Conservation (phyloP, 768 basidiomycete genomes). For the Agaricus bisporus region DNA sequence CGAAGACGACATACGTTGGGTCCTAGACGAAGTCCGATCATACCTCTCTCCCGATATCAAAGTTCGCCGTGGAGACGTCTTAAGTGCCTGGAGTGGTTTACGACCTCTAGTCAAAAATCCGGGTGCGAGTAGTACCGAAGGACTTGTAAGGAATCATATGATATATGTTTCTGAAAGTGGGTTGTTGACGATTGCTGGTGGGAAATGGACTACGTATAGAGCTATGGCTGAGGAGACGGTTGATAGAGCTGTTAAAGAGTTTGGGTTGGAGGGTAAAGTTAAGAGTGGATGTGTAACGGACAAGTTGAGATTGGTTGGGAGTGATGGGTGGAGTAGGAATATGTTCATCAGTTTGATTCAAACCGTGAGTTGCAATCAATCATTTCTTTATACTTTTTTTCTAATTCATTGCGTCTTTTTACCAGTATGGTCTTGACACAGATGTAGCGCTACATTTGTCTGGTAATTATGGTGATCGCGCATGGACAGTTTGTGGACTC, state of each 20-base stretch:
- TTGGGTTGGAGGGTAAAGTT: slow-evolving; percentile 51
- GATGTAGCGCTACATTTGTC: slow-evolving; percentile 92
- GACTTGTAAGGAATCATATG: slow-evolving; percentile 90
- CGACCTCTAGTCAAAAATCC: slow-evolving; percentile 88
- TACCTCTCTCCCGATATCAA: slow-evolving; percentile 92
- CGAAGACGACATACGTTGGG: slow-evolving; percentile 96
- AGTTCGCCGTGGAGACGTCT: slow-evolving; percentile 89
- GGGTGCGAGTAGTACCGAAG: slow-evolving; percentile 61
- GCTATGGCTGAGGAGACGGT: slow-evolving; percentile 96
- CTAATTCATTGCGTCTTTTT: neutral
- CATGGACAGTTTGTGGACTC: slow-evolving; percentile 88
- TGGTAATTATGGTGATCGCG: slow-evolving; percentile 93
- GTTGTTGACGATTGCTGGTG: slow-evolving; percentile 90
- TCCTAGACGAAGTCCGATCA: slow-evolving; percentile 85
- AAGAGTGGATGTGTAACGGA: slow-evolving; percentile 73
- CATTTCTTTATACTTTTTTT: slow-evolving; percentile 18
- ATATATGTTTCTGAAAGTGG: slow-evolving; percentile 78
- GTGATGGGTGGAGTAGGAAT: slow-evolving; percentile 89
- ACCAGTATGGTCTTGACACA: slow-evolving; percentile 80
- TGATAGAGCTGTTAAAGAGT: slow-evolving; percentile 77
- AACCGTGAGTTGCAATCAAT: slow-evolving; percentile 37
- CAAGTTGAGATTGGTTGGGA: slow-evolving; percentile 77
- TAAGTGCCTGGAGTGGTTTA: slow-evolving; percentile 92
- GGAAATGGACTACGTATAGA: slow-evolving; percentile 98
- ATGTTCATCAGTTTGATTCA: slow-evolving; percentile 98